Base-by-base conservation (phyloP, 1,284 basidiomycete species). In the Gomphus sp. region DNA sequence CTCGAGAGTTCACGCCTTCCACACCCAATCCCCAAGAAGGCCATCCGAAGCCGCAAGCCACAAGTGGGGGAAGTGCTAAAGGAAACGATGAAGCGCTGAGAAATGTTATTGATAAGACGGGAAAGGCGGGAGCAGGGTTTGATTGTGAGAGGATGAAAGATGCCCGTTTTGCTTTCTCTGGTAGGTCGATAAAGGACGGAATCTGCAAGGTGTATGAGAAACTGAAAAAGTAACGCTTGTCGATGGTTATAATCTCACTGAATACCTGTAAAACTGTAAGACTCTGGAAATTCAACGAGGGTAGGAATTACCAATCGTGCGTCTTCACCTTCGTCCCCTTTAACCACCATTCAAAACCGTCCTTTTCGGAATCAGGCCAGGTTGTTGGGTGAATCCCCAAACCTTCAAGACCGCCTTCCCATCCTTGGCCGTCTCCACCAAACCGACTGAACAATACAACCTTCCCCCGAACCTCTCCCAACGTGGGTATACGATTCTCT, bases 391-490 rank as follows among this genome's bases (percentile, higher is more conserved):
- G 89, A 14, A 94, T 89, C 0, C 91, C 92, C 64, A 92, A 74
- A 2, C 82, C 85, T 56, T 87, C 81, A 47, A 81, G 66, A 7
- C 80, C 80, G 59, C 78, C 73, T 66, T 82, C 79, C 88, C 89
- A 87, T 14, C 77, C 80, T 11, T 71, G 70, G 2, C 83, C 82
- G 63, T 84, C 75, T 1, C 77, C 82, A 0, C 87, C 85, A 67
- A 94, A 95, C 25, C 93, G 80, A 64, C 88, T 91, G 66, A 95
- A 82, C 74, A 96, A 71, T 37, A 94, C 78, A 6, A 84, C 83
- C 70, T 85, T 89, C 1, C 92, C 92, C 65, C 93, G 75, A 9
- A 88, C 90, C 69, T 94, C 87, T 2, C 89, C 90, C 0, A 95
- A 77, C 0, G 58, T 76, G 1, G 93, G 92, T 59, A 95, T 77